Evolutionary conservation across 225 moss, liverwort and hornwort genomes (phyloP), one percentile per base, ranked within the genome.

Genomic region (Asterella californica): DNA sequence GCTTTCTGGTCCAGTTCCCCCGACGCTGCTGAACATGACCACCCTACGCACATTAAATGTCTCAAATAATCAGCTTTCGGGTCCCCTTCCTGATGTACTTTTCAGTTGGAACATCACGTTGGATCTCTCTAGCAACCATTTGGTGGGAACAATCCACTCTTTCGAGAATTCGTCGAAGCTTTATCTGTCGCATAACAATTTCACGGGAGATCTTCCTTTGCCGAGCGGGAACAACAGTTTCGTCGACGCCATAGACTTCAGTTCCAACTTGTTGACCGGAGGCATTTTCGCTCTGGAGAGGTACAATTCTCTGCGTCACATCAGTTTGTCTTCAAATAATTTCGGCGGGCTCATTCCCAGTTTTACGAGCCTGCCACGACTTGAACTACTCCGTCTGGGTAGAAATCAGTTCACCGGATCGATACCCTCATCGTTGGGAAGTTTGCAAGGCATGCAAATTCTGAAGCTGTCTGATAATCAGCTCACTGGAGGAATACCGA

Each of bases 1-100:
- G 30, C 65, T 84, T 18, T 42, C 38, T 72, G 84, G 84, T 34
- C 6, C 27, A 27, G 75, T 84, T 53, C 84, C 84, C 18, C 60
- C 38, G 32, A 76, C 54, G 62, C 53, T 80, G 4, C 6, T 70
- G 54, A 65, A 49, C 15, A 48, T 84, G 77, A 48, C 37, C 50
- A 22, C 61, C 49, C 14, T 84, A 11, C 69, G 38, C n/a, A 49
- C 70, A 14, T 57, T 84, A n/a, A 71, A 84, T 63, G 50, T 84
- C 57, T 74, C 79, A 34, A 62, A 46, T 22, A 80, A 80, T 32
- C 10, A 52, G 27, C 21, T 84, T 15, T 48, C 27, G 30, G 80
- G 84, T 25, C 30, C 10, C 21, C 73, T 84, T 69, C 84, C 84
- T 80, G 12, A 73, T 71, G 15, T 27, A 27, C 2, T 74, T 55